Percentiles rank a stretch among this genome's conserved stretches.
These are phyloP conservation scores for Leucocoprinus birnbaumii DNA, from an alignment of 768 basidiomycete genomes.

Conservation along the genomic window DNA sequence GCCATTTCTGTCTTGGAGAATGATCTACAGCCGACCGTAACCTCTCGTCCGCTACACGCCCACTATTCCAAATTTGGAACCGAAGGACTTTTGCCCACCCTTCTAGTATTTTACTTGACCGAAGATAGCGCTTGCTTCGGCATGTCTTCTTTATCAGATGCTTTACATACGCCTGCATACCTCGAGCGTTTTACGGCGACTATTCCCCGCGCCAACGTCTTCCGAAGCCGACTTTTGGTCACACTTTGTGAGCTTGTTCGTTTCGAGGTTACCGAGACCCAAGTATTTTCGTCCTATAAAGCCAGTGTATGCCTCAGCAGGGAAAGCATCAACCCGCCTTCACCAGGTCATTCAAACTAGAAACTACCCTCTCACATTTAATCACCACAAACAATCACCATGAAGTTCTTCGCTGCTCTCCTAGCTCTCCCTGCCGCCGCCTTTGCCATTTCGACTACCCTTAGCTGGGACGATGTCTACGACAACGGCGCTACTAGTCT, in stretches of 20 bases:
- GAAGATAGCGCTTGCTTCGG: background rate
- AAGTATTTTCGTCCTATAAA: constrained; percentile 2
- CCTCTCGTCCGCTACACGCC: background rate
- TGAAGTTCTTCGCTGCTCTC: constrained; percentile 29
- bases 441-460: constrained; percentile 15
- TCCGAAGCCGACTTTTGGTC: background rate
- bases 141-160: constrained; percentile 3
- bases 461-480: constrained; percentile 47
- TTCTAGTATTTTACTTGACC: background rate
- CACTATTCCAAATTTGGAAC: background rate
- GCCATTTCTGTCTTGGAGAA: background rate
- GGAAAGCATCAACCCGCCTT: background rate
- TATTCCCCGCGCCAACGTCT: constrained; percentile 1
- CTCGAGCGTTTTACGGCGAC: constrained; percentile 10
- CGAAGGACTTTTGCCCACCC: background rate
- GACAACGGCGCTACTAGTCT: constrained; percentile 43
- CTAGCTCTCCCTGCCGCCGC: constrained; percentile 16
- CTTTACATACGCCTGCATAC: background rate
- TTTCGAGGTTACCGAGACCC: constrained; percentile 6
- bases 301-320: background rate
- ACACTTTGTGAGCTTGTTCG: background rate
- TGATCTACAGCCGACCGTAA: background rate
- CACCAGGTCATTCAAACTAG: background rate
- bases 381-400: constrained; percentile 16
- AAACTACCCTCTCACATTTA: background rate